Percentiles rank a stretch among this genome's conserved stretches.
phyloP scores from a whole-genome alignment of 31 red algal genomes.

The Endocladia muricata region DNA sequence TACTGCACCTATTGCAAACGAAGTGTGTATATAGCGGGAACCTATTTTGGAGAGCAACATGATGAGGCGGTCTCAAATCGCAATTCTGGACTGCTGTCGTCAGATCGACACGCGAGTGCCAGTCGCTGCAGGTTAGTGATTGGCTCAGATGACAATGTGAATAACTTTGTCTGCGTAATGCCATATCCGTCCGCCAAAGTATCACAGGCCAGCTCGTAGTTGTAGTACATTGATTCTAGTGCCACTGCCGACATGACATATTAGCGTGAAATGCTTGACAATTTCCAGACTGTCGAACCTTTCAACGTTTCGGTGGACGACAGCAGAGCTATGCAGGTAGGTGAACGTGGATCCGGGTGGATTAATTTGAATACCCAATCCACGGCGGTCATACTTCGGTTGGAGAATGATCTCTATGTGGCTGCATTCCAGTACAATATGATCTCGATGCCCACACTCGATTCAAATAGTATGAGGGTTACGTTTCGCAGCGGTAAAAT shows the following conservation, averaged over 20 bases:
- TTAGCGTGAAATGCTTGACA: background rate
- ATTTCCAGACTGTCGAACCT: background rate
- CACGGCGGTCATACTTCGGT: background rate
- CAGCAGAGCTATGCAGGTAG: background rate
- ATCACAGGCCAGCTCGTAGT: background rate
- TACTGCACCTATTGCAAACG: background rate
- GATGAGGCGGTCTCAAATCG: background rate
- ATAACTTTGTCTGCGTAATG: conserved; percentile 2
- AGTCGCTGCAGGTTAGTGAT: background rate
- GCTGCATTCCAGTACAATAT: background rate
- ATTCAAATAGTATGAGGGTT: background rate
- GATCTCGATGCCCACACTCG: background rate
- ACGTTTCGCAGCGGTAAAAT: background rate
- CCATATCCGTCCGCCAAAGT: background rate
- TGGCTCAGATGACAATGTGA: background rate
- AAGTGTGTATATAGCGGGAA: background rate
- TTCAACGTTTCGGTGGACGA: background rate
- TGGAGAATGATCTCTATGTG: background rate
- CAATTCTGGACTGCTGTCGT: background rate
- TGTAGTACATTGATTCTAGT: conserved; percentile 3
- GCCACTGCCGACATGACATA: conserved; percentile 24
- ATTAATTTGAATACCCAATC: background rate
- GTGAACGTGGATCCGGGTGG: background rate
- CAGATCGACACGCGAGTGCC: background rate
- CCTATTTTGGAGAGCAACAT: background rate